phyloP scores from a whole-genome alignment of 139 green algal genomes.

The Medakamo hakoo region DNA sequence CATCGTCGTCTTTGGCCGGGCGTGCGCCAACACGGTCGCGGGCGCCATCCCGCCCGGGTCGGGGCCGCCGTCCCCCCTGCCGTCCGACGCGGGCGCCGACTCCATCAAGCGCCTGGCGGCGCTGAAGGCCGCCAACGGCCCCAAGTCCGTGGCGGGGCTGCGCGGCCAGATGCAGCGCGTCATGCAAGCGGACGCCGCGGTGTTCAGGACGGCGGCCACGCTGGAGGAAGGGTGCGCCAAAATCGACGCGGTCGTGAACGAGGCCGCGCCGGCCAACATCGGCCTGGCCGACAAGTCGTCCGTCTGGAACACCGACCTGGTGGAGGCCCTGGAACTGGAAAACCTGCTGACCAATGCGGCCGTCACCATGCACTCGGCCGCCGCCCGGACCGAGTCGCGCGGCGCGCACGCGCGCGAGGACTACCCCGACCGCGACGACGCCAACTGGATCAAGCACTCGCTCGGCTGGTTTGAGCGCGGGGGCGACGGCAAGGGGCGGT shows the following conservation, averaged over 20 bases:
- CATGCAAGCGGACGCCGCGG: constrained; percentile 91
- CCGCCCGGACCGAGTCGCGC: constrained; percentile 66
- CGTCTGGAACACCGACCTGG: constrained; percentile 89
- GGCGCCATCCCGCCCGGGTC: constrained; percentile 70
- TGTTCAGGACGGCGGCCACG: constrained; percentile 84
- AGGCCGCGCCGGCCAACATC: constrained; percentile 36
- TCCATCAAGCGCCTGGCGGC: constrained; percentile 71
- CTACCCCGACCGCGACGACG: constrained; percentile 77
- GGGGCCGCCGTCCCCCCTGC: constrained; percentile 47
- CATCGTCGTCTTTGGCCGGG: constrained; percentile 97
- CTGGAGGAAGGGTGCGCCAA: constrained; percentile 64
- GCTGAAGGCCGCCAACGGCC: constrained; percentile 61
- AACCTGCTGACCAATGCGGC: constrained; percentile 91
- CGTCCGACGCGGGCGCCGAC: constrained; percentile 47
- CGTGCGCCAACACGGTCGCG: constrained; percentile 61
- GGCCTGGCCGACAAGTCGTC: constrained; percentile 35
- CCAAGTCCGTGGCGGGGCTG: constrained; percentile 51
- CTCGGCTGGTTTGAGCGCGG: constrained; percentile 63
- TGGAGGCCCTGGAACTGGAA: constrained; percentile 96
- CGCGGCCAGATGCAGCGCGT: constrained; percentile 68
- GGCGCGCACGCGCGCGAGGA: constrained; percentile 94
- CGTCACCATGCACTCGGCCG: constrained; percentile 67
- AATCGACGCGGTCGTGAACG: constrained; percentile 79
- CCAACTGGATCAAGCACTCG: constrained; percentile 97
- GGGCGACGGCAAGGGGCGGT: constrained; percentile 10